These are phyloP conservation scores for Chaetomiaceae sp. DNA, from an alignment of 2,329 filamentous ascomycete species.

Conservation along the genomic window DNA sequence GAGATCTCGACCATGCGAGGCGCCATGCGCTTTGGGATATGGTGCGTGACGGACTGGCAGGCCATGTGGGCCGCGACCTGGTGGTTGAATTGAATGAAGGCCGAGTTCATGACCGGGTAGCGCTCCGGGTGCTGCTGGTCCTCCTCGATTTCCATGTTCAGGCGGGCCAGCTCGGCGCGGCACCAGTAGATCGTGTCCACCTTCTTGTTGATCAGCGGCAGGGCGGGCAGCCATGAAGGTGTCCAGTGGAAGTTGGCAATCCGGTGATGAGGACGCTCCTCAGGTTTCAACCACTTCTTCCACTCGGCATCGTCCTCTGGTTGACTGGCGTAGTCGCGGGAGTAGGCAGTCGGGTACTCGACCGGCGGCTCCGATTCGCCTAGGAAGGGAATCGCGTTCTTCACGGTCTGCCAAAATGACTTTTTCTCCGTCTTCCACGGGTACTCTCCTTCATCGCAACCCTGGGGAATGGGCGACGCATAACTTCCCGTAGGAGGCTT, in stretches of 20 bases:
- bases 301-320: slow-evolving; percentile 65
- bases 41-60: slow-evolving; percentile 85
- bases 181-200: slow-evolving; percentile 94
- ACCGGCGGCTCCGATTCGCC: slow-evolving; percentile 40
- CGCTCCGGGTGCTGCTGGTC: slow-evolving; percentile 83
- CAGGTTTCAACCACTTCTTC: slow-evolving; percentile 76
- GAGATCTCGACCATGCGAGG: slow-evolving; percentile 91
- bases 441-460: slow-evolving; percentile 42
- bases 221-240: slow-evolving; percentile 65
- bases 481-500: slow-evolving; percentile 58
- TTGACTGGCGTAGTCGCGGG: slow-evolving; percentile 56
- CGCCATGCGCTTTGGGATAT: slow-evolving; percentile 88
- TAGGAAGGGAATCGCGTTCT: slow-evolving; percentile 46
- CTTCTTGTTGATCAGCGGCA: slow-evolving; percentile 81
- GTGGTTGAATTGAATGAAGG: slow-evolving; percentile 97
- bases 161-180: slow-evolving; percentile 74
- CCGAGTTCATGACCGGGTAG: slow-evolving; percentile 90
- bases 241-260: slow-evolving; percentile 57
- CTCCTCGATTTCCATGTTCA: slow-evolving; percentile 87
- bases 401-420: slow-evolving; percentile 48
- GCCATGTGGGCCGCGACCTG: slow-evolving; percentile 98
- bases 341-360: slow-evolving; percentile 61
- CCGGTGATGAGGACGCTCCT: slow-evolving; percentile 79
- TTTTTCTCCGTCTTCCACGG: slow-evolving; percentile 43
- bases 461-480: slow-evolving; percentile 57